phyloP scores from a whole-genome alignment of 495 filamentous ascomycete genomes.

The Platismatia glauca region DNA sequence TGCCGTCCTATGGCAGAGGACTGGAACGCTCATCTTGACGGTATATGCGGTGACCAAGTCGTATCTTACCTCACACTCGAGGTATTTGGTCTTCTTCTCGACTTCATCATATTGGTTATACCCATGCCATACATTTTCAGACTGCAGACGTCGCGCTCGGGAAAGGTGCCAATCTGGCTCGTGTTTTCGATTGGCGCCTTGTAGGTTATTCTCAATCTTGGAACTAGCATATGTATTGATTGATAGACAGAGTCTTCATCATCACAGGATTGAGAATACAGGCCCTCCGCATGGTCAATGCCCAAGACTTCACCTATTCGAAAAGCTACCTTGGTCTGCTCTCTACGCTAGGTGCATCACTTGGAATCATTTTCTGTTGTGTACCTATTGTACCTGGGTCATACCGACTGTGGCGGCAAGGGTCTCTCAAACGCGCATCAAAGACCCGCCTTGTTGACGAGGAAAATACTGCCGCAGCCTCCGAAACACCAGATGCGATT shows the following conservation, averaged over 20 bases:
- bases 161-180: background rate
- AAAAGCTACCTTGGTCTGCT: conserved; percentile 27
- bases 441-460: too few relatives aligned
- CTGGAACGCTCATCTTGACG: conserved; percentile 20
- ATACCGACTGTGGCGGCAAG: background rate
- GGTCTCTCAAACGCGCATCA: background rate
- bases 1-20: conserved; percentile 24
- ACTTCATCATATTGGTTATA: conserved; percentile 16
- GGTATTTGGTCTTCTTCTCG: conserved; percentile 20
- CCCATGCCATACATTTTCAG: conserved; percentile 3
- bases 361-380: conserved; percentile 21
- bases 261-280: conserved; percentile 26
- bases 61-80: conserved; percentile 24
- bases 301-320: conserved; percentile 25
- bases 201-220: background rate
- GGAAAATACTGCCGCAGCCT: too few relatives aligned
- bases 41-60: conserved; percentile 23
- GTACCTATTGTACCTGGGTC: background rate
- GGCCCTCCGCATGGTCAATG: conserved; percentile 21
- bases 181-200: conserved; percentile 8
- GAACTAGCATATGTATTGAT: background rate
- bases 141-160: background rate
- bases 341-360: conserved; percentile 22
- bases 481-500: too few relatives aligned
- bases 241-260: conserved; percentile 19